Evolutionary conservation across 1,139 yeast genomes (phyloP).

Genomic region (Candida tunisiensis): DNA sequence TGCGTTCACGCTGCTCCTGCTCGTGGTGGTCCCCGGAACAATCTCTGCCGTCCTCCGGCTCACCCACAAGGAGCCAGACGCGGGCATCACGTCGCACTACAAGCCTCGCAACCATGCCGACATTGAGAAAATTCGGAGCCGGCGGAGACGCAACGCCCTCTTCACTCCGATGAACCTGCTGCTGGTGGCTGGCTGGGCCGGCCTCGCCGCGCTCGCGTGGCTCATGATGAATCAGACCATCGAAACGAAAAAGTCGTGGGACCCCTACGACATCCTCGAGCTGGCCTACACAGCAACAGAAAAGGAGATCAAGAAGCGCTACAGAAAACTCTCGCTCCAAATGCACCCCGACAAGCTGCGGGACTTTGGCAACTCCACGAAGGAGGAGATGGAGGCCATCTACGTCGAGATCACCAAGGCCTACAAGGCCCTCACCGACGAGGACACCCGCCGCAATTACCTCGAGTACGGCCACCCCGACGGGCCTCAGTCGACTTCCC

Average conservation of each 20-base stretch:
- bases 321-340: constrained; percentile 71
- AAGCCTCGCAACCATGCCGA: constrained; percentile 2
- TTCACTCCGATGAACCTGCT: constrained; percentile 30
- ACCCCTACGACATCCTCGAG: constrained; percentile 81
- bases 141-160: constrained; percentile 7
- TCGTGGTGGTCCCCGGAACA: constrained; percentile 58
- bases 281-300: constrained; percentile 56
- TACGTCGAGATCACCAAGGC: constrained; percentile 83
- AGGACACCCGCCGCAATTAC: constrained; percentile 64
- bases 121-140: not conserved
- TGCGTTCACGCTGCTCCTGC: constrained; percentile 52
- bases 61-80: constrained; percentile 13
- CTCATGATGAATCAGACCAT: constrained; percentile 26
- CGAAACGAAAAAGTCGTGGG: constrained; percentile 39
- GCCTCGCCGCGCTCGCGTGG: constrained; percentile 33
- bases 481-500: constrained; percentile 90
- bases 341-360: constrained; percentile 86
- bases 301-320: constrained; percentile 63
- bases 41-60: constrained; percentile 20
- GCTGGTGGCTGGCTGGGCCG: constrained; percentile 51
- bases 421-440: constrained; percentile 89
- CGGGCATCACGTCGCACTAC: no score
- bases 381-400: constrained; percentile 53
- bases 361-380: constrained; percentile 36
- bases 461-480: constrained; percentile 92